Conservation (phyloP, 2,329 filamentous ascomycete genomes). For the Neonectria neomacrospora region DNA sequence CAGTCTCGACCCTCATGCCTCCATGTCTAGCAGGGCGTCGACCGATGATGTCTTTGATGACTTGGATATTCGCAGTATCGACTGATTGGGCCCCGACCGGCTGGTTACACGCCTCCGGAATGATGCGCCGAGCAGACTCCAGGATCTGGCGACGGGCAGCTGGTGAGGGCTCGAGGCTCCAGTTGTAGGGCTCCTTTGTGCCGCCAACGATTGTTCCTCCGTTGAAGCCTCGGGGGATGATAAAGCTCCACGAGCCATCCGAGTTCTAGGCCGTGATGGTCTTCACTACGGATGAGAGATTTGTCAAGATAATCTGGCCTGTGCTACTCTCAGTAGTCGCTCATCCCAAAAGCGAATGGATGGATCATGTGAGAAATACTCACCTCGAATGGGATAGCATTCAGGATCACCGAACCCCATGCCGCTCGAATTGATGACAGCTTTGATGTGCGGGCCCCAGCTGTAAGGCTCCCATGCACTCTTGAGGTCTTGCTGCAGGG, state of each 20-base stretch:
- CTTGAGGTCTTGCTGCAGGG: conserved; percentile 42
- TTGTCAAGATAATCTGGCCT: conserved; percentile 53
- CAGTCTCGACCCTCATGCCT: conserved; percentile 56
- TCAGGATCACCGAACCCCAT: conserved; percentile 48
- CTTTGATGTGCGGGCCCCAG: conserved; percentile 34
- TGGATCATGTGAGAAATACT: not conserved
- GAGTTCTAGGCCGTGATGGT: conserved; percentile 69
- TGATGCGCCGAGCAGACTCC: conserved; percentile 22
- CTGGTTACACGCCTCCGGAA: conserved; percentile 26
- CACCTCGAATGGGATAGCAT: conserved; percentile 50
- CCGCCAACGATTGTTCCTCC: conserved; percentile 75
- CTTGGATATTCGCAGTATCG: conserved; percentile 48
- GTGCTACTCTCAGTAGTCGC: conserved; percentile 19
- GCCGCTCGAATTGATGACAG: conserved; percentile 50
- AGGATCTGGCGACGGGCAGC: conserved; percentile 55
- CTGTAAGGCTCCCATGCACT: conserved; percentile 49
- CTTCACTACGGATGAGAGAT: conserved; percentile 48
- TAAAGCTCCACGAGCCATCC: conserved; percentile 72
- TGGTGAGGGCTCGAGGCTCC: conserved; percentile 60
- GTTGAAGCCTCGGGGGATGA: conserved; percentile 68
- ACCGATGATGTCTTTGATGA: conserved; percentile 59
- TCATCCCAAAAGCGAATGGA: not conserved
- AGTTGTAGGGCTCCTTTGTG: conserved; percentile 70
- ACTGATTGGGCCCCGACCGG: not conserved
- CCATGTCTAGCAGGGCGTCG: conserved; percentile 58